phyloP scores from a whole-genome alignment of 208 protist genomes.

The Trypanosomatidae sp. region DNA sequence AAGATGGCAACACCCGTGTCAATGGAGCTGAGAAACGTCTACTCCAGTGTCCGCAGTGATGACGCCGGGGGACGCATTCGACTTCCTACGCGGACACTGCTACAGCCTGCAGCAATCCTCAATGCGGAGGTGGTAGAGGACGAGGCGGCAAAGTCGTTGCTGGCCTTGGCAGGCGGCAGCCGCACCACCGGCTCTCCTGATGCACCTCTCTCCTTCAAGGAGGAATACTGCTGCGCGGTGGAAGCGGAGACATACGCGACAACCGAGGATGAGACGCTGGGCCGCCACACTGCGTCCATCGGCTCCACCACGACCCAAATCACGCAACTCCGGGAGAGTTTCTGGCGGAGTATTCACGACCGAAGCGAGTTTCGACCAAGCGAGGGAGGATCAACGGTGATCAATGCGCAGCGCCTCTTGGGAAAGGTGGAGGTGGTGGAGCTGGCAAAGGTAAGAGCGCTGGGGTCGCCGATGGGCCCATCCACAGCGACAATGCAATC shows the following conservation, averaged over 20 bases:
- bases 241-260: neutral
- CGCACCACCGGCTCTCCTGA: conserved; percentile 15
- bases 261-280: conserved; percentile 9
- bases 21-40: conserved; percentile 4
- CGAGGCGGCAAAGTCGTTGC: conserved; percentile 5
- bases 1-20: conserved; percentile 4
- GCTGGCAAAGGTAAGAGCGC: neutral
- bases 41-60: conserved; percentile 2
- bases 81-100: neutral
- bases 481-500: neutral
- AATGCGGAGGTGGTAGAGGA: neutral
- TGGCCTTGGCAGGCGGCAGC: conserved; percentile 4
- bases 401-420: neutral
- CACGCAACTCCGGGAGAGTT: conserved; percentile 22
- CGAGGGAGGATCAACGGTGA: neutral
- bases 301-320: conserved; percentile 22
- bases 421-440: neutral
- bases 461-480: neutral
- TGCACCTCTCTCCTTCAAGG: conserved; percentile 20
- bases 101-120: neutral
- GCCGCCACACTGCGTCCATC: conserved; percentile 12
- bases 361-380: neutral
- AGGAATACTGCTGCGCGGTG: conserved; percentile 15
- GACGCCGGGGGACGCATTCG: neutral
- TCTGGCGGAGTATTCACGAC: conserved; percentile 23